Evolutionary conservation across 768 basidiomycete genomes (phyloP).

Genomic region (Trametes gibbosa): DNA sequence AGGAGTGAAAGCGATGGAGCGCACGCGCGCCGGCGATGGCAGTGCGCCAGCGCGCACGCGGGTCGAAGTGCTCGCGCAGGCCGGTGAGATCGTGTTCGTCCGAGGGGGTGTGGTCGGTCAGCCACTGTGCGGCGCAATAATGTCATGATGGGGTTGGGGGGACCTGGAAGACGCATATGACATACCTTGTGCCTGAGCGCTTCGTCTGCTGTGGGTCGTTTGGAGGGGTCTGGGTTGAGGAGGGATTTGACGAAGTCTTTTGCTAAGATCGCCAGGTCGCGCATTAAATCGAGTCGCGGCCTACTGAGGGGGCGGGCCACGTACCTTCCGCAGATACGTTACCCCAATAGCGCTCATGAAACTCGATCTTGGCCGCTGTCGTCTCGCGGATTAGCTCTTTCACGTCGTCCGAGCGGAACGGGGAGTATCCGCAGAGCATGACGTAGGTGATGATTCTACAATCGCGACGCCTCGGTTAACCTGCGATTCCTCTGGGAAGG

Average conservation of each 20-base stretch:
- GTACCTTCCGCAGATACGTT: conserved; percentile 78
- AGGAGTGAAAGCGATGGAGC: conserved; percentile 28
- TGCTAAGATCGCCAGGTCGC: conserved; percentile 47
- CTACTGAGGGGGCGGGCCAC: neutral
- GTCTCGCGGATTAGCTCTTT: conserved; percentile 79
- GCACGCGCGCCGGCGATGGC: conserved; percentile 59
- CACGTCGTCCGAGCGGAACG: conserved; percentile 84
- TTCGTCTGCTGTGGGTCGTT: conserved; percentile 70
- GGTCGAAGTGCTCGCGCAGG: conserved; percentile 80
- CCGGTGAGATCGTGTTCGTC: conserved; percentile 76
- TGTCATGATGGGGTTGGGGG: neutral
- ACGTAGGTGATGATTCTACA: conserved; percentile 91
- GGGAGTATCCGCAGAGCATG: conserved; percentile 91
- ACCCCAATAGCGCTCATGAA: conserved; percentile 94
- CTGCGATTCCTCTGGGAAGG: neutral
- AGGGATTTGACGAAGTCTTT: conserved; percentile 79
- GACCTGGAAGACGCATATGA: neutral
- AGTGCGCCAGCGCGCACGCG: conserved; percentile 67
- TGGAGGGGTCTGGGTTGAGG: conserved; percentile 65
- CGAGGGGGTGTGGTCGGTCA: conserved; percentile 62
- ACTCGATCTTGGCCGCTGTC: conserved; percentile 79
- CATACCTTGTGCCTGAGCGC: conserved; percentile 67
- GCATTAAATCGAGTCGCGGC: neutral
- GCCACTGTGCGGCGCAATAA: conserved; percentile 49
- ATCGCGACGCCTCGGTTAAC: neutral